Evolutionary conservation across 768 basidiomycete genomes (phyloP).

Genomic region (Boletus rubescentipes): DNA sequence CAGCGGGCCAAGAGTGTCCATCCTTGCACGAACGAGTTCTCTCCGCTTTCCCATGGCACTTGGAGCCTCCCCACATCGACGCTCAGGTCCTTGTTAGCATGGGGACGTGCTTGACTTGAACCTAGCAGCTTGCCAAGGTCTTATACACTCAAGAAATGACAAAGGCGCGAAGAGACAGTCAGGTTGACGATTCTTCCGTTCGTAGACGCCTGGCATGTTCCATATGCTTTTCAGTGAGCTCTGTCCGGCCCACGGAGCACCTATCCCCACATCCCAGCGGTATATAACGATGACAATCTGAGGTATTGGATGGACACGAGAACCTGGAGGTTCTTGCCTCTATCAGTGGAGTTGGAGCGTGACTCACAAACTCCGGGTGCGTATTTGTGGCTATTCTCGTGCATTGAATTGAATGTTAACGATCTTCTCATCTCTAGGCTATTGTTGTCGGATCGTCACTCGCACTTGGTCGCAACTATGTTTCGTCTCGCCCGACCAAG

Average conservation of each 20-base stretch:
- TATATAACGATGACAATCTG: slow-evolving; percentile 75
- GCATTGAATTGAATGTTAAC: background rate
- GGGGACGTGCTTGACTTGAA: slow-evolving; percentile 23
- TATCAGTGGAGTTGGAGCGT: slow-evolving; percentile 53
- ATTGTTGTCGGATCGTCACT: slow-evolving; percentile 80
- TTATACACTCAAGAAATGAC: slow-evolving; percentile 57
- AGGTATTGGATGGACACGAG: slow-evolving; percentile 70
- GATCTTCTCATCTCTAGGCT: slow-evolving; percentile 47
- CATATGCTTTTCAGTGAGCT: slow-evolving; percentile 55
- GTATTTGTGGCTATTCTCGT: slow-evolving; percentile 22
- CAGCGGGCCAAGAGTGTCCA: too few relatives aligned
- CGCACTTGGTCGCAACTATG: slow-evolving; percentile 87
- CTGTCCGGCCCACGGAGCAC: too few relatives aligned
- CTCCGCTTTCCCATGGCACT: background rate
- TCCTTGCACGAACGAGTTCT: too few relatives aligned
- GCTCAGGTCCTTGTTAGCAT: slow-evolving; percentile 1
- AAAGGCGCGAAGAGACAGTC: slow-evolving; percentile 35
- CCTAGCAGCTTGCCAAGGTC: slow-evolving; percentile 30
- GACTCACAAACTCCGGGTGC: slow-evolving; percentile 72
- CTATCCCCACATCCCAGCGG: slow-evolving; percentile 84
- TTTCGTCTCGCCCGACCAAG: slow-evolving; percentile 91
- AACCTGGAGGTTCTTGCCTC: slow-evolving; percentile 50
- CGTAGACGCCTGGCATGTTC: slow-evolving; percentile 48
- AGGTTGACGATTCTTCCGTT: background rate
- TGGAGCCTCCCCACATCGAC: background rate